Evolutionary conservation across 192 early-diverging fungal genomes (phyloP).

Genomic region (Umbelopsis vinacea): DNA sequence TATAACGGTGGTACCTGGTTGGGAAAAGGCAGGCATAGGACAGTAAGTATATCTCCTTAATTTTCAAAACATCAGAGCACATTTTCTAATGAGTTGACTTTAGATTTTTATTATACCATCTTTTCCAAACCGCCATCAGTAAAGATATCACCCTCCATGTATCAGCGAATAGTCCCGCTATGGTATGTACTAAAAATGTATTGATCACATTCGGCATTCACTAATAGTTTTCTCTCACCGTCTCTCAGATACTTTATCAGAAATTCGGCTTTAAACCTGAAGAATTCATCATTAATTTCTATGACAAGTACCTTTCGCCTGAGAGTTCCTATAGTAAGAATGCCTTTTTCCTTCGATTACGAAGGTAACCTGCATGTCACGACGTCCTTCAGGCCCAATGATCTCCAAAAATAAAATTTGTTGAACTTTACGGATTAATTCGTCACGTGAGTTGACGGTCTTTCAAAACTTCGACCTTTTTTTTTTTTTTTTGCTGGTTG

Average conservation of each 20-base stretch:
- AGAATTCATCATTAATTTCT: constrained; percentile 88
- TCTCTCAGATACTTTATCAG: constrained; percentile 79
- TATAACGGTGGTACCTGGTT: constrained; percentile 81
- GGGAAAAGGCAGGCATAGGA: constrained; percentile 85
- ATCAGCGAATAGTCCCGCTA: constrained; percentile 88
- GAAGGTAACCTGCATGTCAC: constrained; percentile 50
- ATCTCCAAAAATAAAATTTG: background rate
- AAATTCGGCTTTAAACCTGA: constrained; percentile 95
- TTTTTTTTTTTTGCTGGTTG: constrained; percentile 8
- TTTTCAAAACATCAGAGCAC: background rate
- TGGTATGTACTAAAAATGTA: constrained; percentile 53
- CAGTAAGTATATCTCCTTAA: constrained; percentile 51
- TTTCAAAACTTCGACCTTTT: background rate
- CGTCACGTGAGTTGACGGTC: background rate
- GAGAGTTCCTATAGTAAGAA: constrained; percentile 78
- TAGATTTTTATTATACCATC: constrained; percentile 64
- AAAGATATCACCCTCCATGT: constrained; percentile 94
- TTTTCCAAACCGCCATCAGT: constrained; percentile 73
- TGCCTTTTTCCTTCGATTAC: constrained; percentile 84
- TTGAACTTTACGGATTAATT: background rate
- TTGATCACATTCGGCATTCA: background rate
- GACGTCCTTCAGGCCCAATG: no score
- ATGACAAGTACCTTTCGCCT: constrained; percentile 84
- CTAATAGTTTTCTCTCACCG: background rate
- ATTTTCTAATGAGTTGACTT: background rate